A percentile compares a stretch with the other conserved stretches of the same genome.
phyloP scores from a whole-genome alignment of 2,329 filamentous ascomycete species.

The Chaetoscypha palmicola region DNA sequence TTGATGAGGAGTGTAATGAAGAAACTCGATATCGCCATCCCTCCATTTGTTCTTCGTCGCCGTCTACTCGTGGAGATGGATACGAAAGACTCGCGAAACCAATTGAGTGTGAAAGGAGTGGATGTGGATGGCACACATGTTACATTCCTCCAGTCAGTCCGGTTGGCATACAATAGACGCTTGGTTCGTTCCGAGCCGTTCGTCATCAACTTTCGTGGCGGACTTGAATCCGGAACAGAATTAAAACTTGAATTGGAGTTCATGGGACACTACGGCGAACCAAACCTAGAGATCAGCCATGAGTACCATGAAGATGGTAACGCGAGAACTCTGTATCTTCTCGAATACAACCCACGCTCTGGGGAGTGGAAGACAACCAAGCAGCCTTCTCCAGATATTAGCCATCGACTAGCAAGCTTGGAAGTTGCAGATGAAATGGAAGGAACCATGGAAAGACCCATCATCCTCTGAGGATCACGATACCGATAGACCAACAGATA shows the following conservation, averaged over 20 bases:
- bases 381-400: too few relatives aligned
- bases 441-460: too few relatives aligned
- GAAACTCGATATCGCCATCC: slow-evolving; percentile 33
- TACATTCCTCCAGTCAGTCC: slow-evolving; percentile 37
- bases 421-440: too few relatives aligned
- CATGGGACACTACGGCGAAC: slow-evolving; percentile 42
- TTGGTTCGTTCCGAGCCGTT: slow-evolving; percentile 34
- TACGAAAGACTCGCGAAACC: slow-evolving; percentile 17
- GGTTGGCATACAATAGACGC: slow-evolving; percentile 34
- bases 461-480: too few relatives aligned
- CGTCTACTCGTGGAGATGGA: slow-evolving; percentile 30
- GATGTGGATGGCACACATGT: slow-evolving; percentile 37
- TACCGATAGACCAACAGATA: too few relatives aligned
- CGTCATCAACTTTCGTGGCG: slow-evolving; percentile 31
- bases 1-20: slow-evolving; percentile 37
- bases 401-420: too few relatives aligned
- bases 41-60: slow-evolving; percentile 34
- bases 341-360: slow-evolving; percentile 20
- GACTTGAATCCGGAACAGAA: slow-evolving; percentile 18
- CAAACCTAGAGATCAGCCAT: slow-evolving; percentile 32
- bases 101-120: slow-evolving; percentile 32
- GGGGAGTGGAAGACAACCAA: slow-evolving; percentile 13
- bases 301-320: slow-evolving; percentile 8
- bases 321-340: slow-evolving; percentile 13
- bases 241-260: slow-evolving; percentile 39